A percentile compares a stretch with the other conserved stretches of the same genome.
Evolutionary conservation across 2,329 filamentous ascomycete species (phyloP).

Genomic region (Zymoseptoria crescenta): DNA sequence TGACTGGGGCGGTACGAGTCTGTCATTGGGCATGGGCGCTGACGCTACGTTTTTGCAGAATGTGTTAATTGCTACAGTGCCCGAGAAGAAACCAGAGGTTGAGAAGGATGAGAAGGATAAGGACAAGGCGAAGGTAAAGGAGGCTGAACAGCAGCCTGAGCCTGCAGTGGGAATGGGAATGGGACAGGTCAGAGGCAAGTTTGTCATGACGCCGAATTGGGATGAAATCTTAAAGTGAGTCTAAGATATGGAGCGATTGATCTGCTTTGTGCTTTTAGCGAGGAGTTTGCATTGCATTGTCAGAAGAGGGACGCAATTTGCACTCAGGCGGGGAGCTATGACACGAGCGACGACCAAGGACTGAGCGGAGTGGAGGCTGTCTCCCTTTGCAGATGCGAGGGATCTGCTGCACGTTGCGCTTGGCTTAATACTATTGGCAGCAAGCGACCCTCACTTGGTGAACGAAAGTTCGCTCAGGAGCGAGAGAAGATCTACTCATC

Average conservation of each 20-base stretch:
- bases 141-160: constrained; percentile 20
- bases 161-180: constrained; percentile 42
- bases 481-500: not conserved
- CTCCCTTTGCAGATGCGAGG: not conserved
- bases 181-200: constrained; percentile 57
- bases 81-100: constrained; percentile 21
- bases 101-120: constrained; percentile 9
- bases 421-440: not conserved
- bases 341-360: not conserved
- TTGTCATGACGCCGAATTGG: constrained; percentile 57
- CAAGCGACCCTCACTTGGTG: not conserved
- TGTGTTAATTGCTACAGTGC: constrained; percentile 39
- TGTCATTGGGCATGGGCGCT: constrained; percentile 51
- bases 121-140: not conserved
- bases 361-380: not conserved
- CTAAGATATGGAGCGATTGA: not conserved
- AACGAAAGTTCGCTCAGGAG: not conserved
- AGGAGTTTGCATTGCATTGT: not conserved
- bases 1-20: constrained; percentile 54
- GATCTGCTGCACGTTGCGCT: not conserved
- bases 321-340: not conserved
- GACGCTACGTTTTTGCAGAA: constrained; percentile 54
- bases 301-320: not conserved
- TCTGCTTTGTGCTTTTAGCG: not conserved
- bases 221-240: constrained; percentile 38